phyloP scores from a whole-genome alignment of 495 filamentous ascomycete genomes.

The Xanthoparmelia taractica region DNA sequence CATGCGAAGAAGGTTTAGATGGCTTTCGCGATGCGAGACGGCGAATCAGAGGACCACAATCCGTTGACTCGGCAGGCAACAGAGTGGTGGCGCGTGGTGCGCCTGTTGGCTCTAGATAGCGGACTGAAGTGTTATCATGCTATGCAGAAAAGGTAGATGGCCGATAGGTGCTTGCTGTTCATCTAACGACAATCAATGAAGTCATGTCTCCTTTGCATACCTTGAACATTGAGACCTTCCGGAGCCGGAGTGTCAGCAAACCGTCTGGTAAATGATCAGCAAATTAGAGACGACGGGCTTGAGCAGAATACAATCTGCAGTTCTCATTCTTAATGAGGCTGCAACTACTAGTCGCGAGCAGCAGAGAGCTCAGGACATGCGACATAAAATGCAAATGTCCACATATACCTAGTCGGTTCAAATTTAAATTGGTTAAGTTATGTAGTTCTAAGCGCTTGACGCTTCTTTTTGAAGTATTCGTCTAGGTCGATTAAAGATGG shows the following conservation, averaged over 20 bases:
- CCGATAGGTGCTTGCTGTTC: conserved; percentile 1
- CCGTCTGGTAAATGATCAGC: background rate
- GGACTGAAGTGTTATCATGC: conserved; percentile 5
- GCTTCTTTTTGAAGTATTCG: background rate
- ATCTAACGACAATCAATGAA: conserved; percentile 11
- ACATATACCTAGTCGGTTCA: background rate
- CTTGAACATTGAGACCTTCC: background rate
- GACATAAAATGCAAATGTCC: background rate
- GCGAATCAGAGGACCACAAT: conserved; percentile 7
- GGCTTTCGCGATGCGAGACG: conserved; percentile 1
- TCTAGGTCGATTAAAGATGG: background rate
- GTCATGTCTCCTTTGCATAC: background rate
- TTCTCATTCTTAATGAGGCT: background rate
- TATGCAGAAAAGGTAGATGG: conserved; percentile 3
- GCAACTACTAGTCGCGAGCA: background rate
- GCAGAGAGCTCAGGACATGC: background rate
- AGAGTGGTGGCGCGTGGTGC: background rate
- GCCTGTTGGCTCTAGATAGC: conserved; percentile 1
- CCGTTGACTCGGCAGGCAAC: conserved; percentile 3
- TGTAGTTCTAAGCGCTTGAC: background rate
- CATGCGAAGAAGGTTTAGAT: conserved; percentile 32
- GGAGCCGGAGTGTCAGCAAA: background rate
- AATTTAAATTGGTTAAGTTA: background rate
- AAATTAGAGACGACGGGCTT: background rate
- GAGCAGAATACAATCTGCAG: background rate